Percentiles rank a stretch among this genome's conserved stretches.
phyloP scores from a whole-genome alignment of 2,329 filamentous ascomycete species.

The Aspergillus alliaceus region DNA sequence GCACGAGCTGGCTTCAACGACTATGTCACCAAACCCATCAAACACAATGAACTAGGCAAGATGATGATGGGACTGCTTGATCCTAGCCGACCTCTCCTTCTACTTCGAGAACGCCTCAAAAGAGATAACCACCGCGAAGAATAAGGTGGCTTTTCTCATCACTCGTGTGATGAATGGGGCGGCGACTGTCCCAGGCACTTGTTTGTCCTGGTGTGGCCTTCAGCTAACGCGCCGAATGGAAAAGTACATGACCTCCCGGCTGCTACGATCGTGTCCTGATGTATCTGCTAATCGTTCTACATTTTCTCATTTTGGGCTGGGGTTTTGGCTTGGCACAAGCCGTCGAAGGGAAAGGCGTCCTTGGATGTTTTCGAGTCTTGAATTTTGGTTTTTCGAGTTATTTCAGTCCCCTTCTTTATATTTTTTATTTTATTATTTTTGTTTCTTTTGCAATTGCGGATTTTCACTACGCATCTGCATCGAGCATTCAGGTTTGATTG shows the following conservation, averaged over 20 bases:
- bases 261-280: constrained; percentile 8
- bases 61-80: constrained; percentile 52
- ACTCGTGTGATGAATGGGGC: not conserved
- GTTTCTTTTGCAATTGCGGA: constrained; percentile 6
- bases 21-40: constrained; percentile 52
- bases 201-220: not conserved
- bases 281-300: constrained; percentile 12
- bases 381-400: constrained; percentile 4
- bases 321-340: constrained; percentile 14
- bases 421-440: too few relatives aligned
- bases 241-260: not conserved
- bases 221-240: not conserved
- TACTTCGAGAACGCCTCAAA: constrained; percentile 42
- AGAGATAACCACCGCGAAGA: constrained; percentile 17
- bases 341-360: constrained; percentile 20
- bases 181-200: not conserved
- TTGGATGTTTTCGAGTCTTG: constrained; percentile 16
- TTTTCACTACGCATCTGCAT: constrained; percentile 23
- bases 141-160: constrained; percentile 2
- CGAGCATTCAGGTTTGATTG: constrained; percentile 22
- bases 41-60: constrained; percentile 49
- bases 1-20: constrained; percentile 50
- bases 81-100: constrained; percentile 40
- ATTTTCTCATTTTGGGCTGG: constrained; percentile 14
- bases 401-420: not conserved